Evolutionary conservation across 306 rosid species (phyloP).

Genomic region (Cucumis melo): DNA sequence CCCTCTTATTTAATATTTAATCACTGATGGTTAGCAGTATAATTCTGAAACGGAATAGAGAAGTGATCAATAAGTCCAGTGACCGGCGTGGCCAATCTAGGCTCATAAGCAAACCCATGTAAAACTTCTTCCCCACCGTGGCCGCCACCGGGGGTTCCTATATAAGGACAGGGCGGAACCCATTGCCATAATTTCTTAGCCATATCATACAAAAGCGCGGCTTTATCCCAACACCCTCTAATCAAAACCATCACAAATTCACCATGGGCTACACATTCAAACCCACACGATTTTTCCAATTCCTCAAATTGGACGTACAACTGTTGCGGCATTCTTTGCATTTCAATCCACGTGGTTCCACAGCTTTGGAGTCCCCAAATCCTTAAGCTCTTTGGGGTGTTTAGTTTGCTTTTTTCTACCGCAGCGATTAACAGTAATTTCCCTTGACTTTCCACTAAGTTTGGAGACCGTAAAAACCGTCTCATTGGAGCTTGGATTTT

Average conservation of each 20-base stretch:
- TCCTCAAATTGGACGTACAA: constrained; percentile 54
- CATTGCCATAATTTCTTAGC: constrained; percentile 70
- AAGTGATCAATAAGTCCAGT: constrained; percentile 64
- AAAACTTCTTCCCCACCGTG: constrained; percentile 13
- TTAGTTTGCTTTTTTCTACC: constrained; percentile 82
- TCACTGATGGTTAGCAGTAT: constrained; percentile 1
- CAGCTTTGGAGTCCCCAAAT: constrained; percentile 69
- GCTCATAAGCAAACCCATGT: constrained; percentile 86
- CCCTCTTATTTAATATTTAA: too few relatives aligned
- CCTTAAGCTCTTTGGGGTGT: constrained; percentile 75
- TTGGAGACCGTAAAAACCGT: constrained; percentile 62
- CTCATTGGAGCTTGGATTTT: constrained; percentile 92
- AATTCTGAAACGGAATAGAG: constrained; percentile 40
- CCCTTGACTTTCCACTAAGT: constrained; percentile 51
- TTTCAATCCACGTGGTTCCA: constrained; percentile 76
- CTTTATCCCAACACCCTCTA: constrained; percentile 34
- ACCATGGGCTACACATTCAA: constrained; percentile 65
- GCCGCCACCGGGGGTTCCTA: not conserved
- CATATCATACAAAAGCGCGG: constrained; percentile 45
- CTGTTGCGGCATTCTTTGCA: constrained; percentile 92
- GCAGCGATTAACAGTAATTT: constrained; percentile 58
- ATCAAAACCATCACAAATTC: constrained; percentile 53
- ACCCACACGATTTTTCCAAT: constrained; percentile 55
- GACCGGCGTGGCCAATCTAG: constrained; percentile 68
- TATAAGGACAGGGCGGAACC: constrained; percentile 85